phyloP scores from a whole-genome alignment of 2,329 filamentous ascomycete genomes.

The Didymella glomerata region DNA sequence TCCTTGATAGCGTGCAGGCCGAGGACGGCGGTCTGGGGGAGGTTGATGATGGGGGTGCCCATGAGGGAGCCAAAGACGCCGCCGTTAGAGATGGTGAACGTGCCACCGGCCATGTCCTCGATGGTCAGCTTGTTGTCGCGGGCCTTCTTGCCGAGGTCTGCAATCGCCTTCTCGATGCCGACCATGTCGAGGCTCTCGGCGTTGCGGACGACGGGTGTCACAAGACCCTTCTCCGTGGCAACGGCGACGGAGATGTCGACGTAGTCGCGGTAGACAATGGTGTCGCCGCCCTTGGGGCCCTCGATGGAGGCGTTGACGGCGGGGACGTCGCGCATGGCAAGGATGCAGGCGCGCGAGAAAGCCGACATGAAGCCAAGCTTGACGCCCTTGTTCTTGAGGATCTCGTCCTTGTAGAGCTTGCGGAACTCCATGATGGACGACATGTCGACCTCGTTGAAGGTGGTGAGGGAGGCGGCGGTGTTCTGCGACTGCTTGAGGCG shows the following conservation, averaged over 20 bases:
- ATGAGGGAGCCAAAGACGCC: constrained; percentile 97
- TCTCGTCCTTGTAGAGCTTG: constrained; percentile 95
- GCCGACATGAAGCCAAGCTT: constrained; percentile 99
- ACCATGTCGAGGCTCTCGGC: constrained; percentile 88
- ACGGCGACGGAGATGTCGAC: constrained; percentile 98
- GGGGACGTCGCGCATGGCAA: constrained; percentile 95
- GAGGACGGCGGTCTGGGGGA: constrained; percentile 89
- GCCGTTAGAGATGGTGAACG: constrained; percentile 96
- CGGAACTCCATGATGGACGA: constrained; percentile 96
- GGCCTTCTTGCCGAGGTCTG: constrained; percentile 96
- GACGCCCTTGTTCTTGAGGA: constrained; percentile 93
- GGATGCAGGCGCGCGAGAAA: constrained; percentile 86
- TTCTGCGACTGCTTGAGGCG: constrained; percentile 99
- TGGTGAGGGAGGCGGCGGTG: constrained; percentile 94
- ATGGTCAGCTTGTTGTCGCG: constrained; percentile 97
- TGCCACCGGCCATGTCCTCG: constrained; percentile 98
- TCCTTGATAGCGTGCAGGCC: constrained; percentile 98
- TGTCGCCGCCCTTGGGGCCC: constrained; percentile 92
- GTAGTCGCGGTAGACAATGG: constrained; percentile 97
- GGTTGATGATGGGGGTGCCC: constrained; percentile 98
- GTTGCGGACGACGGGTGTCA: constrained; percentile 96
- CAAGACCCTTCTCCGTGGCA: constrained; percentile 95
- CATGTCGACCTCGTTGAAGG: constrained; percentile 99
- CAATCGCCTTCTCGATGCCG: constrained; percentile 88
- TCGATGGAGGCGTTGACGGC: constrained; percentile 97